A percentile compares a stretch with the other conserved stretches of the same genome.
phyloP scores from a whole-genome alignment of 2,329 filamentous ascomycete genomes.

The Orbilia blumenaviensis region DNA sequence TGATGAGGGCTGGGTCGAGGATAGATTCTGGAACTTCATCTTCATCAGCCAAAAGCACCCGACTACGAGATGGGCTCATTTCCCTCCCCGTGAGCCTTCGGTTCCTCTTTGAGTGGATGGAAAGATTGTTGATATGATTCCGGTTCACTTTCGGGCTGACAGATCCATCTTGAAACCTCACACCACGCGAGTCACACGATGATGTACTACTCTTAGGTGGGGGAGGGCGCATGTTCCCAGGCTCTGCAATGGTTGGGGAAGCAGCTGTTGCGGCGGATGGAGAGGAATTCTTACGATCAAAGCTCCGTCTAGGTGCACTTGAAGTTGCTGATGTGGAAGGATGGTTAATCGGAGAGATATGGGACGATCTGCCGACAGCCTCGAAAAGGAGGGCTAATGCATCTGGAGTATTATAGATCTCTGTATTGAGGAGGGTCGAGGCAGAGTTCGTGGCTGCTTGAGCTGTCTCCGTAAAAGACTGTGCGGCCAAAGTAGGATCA shows the following conservation, averaged over 20 bases:
- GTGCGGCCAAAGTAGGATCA: constrained; percentile 69
- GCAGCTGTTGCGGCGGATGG: constrained; percentile 40
- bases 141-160: constrained; percentile 52
- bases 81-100: constrained; percentile 49
- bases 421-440: constrained; percentile 67
- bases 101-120: constrained; percentile 50
- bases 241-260: constrained; percentile 45
- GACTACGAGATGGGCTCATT: constrained; percentile 50
- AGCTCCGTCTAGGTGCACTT: constrained; percentile 42
- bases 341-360: constrained; percentile 53
- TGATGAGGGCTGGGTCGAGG: constrained; percentile 39
- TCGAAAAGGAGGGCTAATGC: constrained; percentile 91
- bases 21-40: constrained; percentile 53
- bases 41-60: constrained; percentile 53
- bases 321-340: constrained; percentile 54
- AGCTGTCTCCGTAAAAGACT: constrained; percentile 56
- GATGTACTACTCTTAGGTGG: constrained; percentile 51
- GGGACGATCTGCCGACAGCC: constrained; percentile 66
- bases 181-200: constrained; percentile 49
- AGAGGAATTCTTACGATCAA: constrained; percentile 54
- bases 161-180: constrained; percentile 52
- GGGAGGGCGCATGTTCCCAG: constrained; percentile 49
- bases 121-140: constrained; percentile 53
- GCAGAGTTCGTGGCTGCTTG: constrained; percentile 47
- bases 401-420: constrained; percentile 90